These are phyloP conservation scores for Beauveria bassiana DNA, from an alignment of 2,329 filamentous ascomycete species.

Conservation along the genomic window DNA sequence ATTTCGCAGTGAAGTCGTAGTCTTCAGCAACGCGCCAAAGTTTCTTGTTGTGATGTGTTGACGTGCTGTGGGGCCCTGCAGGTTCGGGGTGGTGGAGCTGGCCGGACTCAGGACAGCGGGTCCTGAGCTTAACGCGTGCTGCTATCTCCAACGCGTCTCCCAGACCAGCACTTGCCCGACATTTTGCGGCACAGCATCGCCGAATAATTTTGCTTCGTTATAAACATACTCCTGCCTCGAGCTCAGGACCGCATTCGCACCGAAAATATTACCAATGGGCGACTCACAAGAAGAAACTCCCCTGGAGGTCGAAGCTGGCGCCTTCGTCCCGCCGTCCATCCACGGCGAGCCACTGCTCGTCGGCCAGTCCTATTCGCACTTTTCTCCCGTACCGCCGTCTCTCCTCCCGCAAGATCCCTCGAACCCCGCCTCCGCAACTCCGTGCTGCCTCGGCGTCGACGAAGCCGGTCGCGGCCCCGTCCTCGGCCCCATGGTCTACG, in stretches of 20 bases:
- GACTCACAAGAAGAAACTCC: slow-evolving; percentile 23
- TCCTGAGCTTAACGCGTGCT: slow-evolving; percentile 6
- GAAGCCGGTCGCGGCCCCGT: slow-evolving; percentile 92
- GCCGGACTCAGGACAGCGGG: background rate
- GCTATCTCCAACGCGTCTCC: slow-evolving; percentile 5
- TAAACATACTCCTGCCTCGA: too few relatives aligned
- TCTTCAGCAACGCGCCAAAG: background rate
- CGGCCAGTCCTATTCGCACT: slow-evolving; percentile 64
- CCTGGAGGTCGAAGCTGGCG: slow-evolving; percentile 14
- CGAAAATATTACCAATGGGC: slow-evolving; percentile 23
- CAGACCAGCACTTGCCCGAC: background rate
- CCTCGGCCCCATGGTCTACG: slow-evolving; percentile 73
- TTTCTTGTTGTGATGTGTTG: slow-evolving; percentile 10
- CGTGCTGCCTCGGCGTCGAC: slow-evolving; percentile 78
- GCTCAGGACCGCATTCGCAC: too few relatives aligned
- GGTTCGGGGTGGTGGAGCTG: slow-evolving; percentile 3
- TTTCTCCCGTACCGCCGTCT: slow-evolving; percentile 57
- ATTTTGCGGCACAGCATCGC: background rate
- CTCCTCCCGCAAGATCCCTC: slow-evolving; percentile 40
- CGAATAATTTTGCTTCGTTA: too few relatives aligned
- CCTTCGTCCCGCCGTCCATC: slow-evolving; percentile 65
- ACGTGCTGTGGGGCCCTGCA: slow-evolving; percentile 8
- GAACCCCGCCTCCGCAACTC: slow-evolving; percentile 25
- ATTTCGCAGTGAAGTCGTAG: background rate
- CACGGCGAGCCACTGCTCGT: slow-evolving; percentile 46